phyloP scores from a whole-genome alignment of 345 rosid species.

The Orychophragmus violaceus region DNA sequence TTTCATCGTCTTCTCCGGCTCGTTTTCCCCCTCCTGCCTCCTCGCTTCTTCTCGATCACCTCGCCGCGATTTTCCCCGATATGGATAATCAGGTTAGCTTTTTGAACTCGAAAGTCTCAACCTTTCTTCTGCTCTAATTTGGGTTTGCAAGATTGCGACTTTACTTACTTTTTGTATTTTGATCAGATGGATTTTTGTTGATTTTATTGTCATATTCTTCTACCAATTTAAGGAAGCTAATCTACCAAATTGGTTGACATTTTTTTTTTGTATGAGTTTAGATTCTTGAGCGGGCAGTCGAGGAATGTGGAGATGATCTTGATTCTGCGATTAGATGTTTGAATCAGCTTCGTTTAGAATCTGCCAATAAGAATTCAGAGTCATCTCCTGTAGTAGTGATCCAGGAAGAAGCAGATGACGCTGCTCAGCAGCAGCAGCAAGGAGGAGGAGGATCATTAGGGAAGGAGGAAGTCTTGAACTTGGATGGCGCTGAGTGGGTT shows the following conservation, averaged over 20 bases:
- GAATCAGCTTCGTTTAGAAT: slow-evolving; percentile 78
- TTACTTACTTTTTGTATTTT: background rate
- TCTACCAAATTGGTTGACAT: too few relatives aligned
- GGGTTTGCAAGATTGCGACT: background rate
- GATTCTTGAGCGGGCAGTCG: slow-evolving; percentile 70
- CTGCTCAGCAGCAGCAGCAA: slow-evolving; percentile 28
- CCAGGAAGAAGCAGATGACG: slow-evolving; percentile 34
- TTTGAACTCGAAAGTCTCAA: background rate
- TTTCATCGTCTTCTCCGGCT: slow-evolving; percentile 57
- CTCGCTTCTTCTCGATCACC: slow-evolving; percentile 42
- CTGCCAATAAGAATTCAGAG: slow-evolving; percentile 32
- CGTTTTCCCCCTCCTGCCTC: slow-evolving; percentile 32
- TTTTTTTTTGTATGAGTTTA: slow-evolving; percentile 12
- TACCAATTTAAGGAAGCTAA: too few relatives aligned
- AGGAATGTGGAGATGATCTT: slow-evolving; percentile 81
- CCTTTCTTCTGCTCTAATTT: background rate
- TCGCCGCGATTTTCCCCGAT: slow-evolving; percentile 58
- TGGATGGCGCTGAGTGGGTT: slow-evolving; percentile 74
- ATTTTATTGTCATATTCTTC: too few relatives aligned
- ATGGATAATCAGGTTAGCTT: slow-evolving; percentile 64
- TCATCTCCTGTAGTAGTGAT: slow-evolving; percentile 20
- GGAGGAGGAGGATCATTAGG: slow-evolving; percentile 4
- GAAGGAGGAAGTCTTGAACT: slow-evolving; percentile 31
- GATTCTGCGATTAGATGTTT: slow-evolving; percentile 83
- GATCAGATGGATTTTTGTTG: too few relatives aligned